Percentiles rank a stretch among this genome's conserved stretches.
Conservation (phyloP, 306 rosid genomes). For the Cicer yamashitae region DNA sequence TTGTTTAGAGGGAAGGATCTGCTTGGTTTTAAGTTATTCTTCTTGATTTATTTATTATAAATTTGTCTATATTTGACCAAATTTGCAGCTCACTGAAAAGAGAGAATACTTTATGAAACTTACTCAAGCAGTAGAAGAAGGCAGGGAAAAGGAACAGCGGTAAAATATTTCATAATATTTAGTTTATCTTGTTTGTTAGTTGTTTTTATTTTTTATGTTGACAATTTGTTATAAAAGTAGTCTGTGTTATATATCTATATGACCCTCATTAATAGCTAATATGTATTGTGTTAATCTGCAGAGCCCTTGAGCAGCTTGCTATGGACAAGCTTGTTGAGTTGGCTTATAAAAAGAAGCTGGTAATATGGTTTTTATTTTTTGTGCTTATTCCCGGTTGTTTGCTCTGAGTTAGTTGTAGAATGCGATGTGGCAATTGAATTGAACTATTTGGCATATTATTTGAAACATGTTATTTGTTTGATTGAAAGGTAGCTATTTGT, state of each 20-base stretch:
- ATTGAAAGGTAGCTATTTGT: constrained; percentile 22
- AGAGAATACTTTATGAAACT: constrained; percentile 59
- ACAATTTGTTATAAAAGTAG: constrained; percentile 17
- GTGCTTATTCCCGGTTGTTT: constrained; percentile 19
- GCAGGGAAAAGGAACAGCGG: constrained; percentile 67
- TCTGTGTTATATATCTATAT: constrained; percentile 7
- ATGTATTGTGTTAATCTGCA: constrained; percentile 48
- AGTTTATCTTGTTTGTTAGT: constrained; percentile 10
- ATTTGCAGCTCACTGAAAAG: constrained; percentile 65
- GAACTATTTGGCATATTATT: constrained; percentile 29
- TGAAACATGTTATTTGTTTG: constrained; percentile 32
- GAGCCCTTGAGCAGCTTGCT: constrained; percentile 79
- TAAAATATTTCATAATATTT: constrained; percentile 45
- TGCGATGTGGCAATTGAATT: constrained; percentile 21
- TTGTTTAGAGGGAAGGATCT: constrained; percentile 10
- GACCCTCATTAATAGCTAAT: constrained; percentile 41
- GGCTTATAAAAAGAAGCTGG: constrained; percentile 87
- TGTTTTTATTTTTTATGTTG: constrained; percentile 26
- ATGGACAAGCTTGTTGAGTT: constrained; percentile 79
- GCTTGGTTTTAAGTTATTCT: constrained; percentile 21
- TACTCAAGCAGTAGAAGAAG: constrained; percentile 59
- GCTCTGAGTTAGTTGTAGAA: constrained; percentile 22
- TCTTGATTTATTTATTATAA: constrained; percentile 27
- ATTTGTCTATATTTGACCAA: constrained; percentile 25
- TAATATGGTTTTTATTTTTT: constrained; percentile 39